A percentile compares a stretch with the other conserved stretches of the same genome.
These are phyloP conservation scores for Acanthamoeba castellanii DNA, from an alignment of 208 protist species.

Conservation along the genomic window DNA sequence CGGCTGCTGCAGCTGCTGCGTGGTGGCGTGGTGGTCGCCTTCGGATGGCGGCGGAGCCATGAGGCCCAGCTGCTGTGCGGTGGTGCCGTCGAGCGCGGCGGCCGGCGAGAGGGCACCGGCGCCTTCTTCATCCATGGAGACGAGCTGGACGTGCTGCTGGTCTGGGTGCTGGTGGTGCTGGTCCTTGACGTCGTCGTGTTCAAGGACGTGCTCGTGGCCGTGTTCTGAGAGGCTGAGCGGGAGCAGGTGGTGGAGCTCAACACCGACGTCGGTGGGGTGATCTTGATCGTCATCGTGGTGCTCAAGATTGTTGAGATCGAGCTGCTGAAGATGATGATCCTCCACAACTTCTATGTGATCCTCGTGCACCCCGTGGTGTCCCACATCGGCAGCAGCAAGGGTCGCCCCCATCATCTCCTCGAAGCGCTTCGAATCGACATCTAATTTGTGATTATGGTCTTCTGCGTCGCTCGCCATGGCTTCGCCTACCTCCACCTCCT, in stretches of 20 bases:
- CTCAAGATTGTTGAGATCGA: not conserved
- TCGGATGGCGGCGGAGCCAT: not conserved
- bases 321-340: not conserved
- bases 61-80: not conserved
- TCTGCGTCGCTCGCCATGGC: not conserved
- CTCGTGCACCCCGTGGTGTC: not conserved
- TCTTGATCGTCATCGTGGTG: not conserved
- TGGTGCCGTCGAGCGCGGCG: not conserved
- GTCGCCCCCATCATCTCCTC: not conserved
- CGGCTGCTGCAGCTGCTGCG: too few species aligned
- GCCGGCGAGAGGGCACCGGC: not conserved
- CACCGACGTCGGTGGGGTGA: not conserved
- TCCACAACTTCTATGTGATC: not conserved
- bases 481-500: not conserved
- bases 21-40: not conserved
- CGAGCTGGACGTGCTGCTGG: not conserved
- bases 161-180: not conserved
- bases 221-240: not conserved
- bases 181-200: too few species aligned
- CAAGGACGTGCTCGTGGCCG: not conserved
- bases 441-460: not conserved
- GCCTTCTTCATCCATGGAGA: not conserved
- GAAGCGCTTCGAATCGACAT: not conserved
- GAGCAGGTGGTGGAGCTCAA: not conserved
- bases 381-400: not conserved